phyloP scores from a whole-genome alignment of 192 early-diverging fungal species.

The Paraglomus occultum region DNA sequence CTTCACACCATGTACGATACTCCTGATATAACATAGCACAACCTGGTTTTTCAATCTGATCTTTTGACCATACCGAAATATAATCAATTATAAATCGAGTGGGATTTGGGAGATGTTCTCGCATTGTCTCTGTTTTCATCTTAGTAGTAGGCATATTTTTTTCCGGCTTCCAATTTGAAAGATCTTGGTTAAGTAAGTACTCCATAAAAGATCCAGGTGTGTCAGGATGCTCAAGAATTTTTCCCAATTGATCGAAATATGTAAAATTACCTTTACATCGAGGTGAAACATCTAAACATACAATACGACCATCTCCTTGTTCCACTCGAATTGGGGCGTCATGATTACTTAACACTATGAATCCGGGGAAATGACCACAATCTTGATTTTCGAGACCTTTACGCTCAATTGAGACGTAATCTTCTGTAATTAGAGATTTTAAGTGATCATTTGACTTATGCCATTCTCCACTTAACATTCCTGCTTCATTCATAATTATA shows the following conservation, averaged over 20 bases:
- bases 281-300: slow-evolving; percentile 3
- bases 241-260: neutral
- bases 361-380: neutral
- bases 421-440: slow-evolving; percentile 9
- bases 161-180: slow-evolving; percentile 9
- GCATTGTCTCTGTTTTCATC: neutral
- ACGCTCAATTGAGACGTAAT: neutral
- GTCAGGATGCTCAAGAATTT: neutral
- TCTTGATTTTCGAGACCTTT: neutral
- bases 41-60: neutral
- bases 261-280: slow-evolving; percentile 1
- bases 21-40: slow-evolving; percentile 12
- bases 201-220: neutral
- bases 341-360: neutral
- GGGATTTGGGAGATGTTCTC: slow-evolving; percentile 16
- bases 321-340: neutral
- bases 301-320: slow-evolving; percentile 3
- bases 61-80: slow-evolving; percentile 15
- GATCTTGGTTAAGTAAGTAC: neutral
- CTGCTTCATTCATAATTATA: slow-evolving; percentile 5
- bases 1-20: slow-evolving; percentile 1
- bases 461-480: slow-evolving; percentile 5
- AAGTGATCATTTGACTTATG: too few species aligned
- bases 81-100: slow-evolving; percentile 4
- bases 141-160: slow-evolving; percentile 1